Evolutionary conservation across 495 filamentous ascomycete species (phyloP).

Genomic region (Aspergillus bridgeri): DNA sequence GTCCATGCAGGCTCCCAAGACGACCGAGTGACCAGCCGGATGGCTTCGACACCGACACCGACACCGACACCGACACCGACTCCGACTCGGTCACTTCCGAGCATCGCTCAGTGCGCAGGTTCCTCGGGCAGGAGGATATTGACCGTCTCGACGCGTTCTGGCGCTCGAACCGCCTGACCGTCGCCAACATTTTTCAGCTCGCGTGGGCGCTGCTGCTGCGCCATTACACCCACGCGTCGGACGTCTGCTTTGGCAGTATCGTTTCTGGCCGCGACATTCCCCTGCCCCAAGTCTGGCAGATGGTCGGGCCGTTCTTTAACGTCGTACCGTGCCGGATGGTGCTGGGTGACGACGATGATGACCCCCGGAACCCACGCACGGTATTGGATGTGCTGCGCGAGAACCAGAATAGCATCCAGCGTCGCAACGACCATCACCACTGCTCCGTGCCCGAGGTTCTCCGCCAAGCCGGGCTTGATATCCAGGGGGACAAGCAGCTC

Average conservation of each 20-base stretch:
- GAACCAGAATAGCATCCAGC: background rate
- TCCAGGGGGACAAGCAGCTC: background rate
- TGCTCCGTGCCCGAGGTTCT: background rate
- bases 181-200: constrained; percentile 25
- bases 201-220: constrained; percentile 37
- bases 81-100: no score
- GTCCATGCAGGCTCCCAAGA: no score
- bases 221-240: constrained; percentile 29
- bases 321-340: background rate
- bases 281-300: background rate
- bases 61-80: no score
- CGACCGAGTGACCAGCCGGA: no score
- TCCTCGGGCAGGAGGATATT: background rate
- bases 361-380: no score
- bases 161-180: background rate
- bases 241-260: constrained; percentile 37
- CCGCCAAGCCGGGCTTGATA: background rate
- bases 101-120: no score
- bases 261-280: constrained; percentile 27
- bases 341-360: background rate
- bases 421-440: background rate
- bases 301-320: background rate
- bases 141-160: background rate
- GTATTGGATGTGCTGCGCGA: background rate
- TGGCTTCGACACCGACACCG: no score